Percentiles rank a stretch among this genome's conserved stretches.
Evolutionary conservation across 176 grass and related monocot species (phyloP).

Genomic region (Triticum turgidum): DNA sequence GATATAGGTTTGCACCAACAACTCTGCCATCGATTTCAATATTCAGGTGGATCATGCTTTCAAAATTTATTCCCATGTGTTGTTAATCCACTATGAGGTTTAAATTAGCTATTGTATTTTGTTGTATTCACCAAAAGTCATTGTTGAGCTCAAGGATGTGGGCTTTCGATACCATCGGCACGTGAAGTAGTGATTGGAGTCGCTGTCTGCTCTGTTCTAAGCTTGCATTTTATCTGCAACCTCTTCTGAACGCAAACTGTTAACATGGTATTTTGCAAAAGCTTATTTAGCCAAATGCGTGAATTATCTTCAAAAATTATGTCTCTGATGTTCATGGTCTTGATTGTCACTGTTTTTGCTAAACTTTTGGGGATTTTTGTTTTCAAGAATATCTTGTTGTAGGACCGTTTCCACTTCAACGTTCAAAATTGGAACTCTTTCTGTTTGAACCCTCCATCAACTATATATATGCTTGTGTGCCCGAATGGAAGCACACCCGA

Average conservation of each 20-base stretch:
- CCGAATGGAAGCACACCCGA: too few relatives aligned
- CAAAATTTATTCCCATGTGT: neutral
- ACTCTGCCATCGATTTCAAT: neutral
- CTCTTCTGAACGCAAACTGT: neutral
- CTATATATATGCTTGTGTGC: too few relatives aligned
- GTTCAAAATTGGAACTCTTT: neutral
- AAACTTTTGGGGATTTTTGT: neutral
- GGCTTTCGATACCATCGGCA: neutral
- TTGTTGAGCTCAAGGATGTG: neutral
- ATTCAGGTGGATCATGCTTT: neutral
- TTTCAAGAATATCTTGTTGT: neutral
- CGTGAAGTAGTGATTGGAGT: neutral
- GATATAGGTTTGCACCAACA: neutral
- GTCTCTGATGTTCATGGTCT: neutral
- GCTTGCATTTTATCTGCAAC: neutral
- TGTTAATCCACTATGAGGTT: neutral
- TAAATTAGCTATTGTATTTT: neutral
- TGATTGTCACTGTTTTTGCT: neutral
- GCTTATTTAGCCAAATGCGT: neutral
- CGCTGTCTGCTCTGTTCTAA: neutral
- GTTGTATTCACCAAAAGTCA: neutral
- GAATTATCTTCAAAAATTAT: neutral
- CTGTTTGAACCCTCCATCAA: neutral
- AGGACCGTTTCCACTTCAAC: neutral
- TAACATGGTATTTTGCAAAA: neutral